Conservation (phyloP, 805 yeast species). For the Candida suzukii region DNA sequence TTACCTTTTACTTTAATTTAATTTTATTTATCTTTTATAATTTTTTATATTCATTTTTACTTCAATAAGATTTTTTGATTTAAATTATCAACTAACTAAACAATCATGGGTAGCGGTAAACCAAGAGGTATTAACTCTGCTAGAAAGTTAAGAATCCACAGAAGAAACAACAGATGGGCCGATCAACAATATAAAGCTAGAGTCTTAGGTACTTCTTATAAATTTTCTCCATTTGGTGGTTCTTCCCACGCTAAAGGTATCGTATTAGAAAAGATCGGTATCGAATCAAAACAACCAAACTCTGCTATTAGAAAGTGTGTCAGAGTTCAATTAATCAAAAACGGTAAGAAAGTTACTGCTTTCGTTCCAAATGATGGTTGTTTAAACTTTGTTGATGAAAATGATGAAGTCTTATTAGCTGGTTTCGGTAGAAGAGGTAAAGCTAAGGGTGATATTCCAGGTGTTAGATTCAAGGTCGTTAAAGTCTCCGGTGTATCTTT, state of each 20-base stretch:
- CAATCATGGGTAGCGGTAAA: slow-evolving; percentile 95
- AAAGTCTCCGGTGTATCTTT: slow-evolving; percentile 99
- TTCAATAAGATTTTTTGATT: no score
- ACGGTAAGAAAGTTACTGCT: slow-evolving; percentile 99
- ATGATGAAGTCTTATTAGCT: slow-evolving; percentile 98
- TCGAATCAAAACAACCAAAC: slow-evolving; percentile 99
- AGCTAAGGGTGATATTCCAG: slow-evolving; percentile 99
- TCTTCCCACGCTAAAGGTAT: slow-evolving; percentile 99
- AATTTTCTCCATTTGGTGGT: slow-evolving; percentile 99
- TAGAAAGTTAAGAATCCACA: slow-evolving; percentile 99
- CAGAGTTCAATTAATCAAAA: slow-evolving; percentile 99
- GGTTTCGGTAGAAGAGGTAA: slow-evolving; percentile 99
- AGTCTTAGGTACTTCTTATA: slow-evolving; percentile 99
- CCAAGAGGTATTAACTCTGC: slow-evolving; percentile 99
- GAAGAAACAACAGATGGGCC: slow-evolving; percentile 99
- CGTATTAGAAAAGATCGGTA: slow-evolving; percentile 98
- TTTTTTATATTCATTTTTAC: no score
- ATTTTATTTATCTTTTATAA: background rate
- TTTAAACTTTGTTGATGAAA: slow-evolving; percentile 98
- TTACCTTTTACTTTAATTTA: no score
- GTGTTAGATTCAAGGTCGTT: slow-evolving; percentile 99
- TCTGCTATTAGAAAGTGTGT: slow-evolving; percentile 99
- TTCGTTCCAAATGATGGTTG: slow-evolving; percentile 99
- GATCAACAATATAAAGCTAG: slow-evolving; percentile 97
- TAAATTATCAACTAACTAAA: background rate